Base-by-base conservation (phyloP, 305 asterid species). In the Fraxinus nigra region DNA sequence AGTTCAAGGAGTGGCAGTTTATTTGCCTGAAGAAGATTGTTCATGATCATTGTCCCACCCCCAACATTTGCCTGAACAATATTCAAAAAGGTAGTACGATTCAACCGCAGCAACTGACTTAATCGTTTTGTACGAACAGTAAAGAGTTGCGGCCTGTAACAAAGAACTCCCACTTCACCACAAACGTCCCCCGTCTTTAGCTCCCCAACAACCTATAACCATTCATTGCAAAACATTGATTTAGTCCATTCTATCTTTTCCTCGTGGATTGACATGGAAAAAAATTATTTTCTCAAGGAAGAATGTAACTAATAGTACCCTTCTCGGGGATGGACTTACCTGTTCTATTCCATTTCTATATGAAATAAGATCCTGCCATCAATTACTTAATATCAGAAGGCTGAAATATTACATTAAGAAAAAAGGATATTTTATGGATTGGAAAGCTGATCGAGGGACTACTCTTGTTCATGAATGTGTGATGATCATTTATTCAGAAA, bases 151-250 rank as follows among this genome's bases (percentile, higher is more conserved):
- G 98, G 97, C 86, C 93, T 84, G 72, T 90, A 94, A 91, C 98
- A 92, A 69, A 94, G 95, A 70, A 91, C 95, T 14, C 95, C 97
- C 51, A 93, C 78, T 83, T 92, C 98, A 7, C 97, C 98, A 82
- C 92, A 92, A 78, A 91, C 88, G 13, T 84, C 94, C 11, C 95
- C 97, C 0, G 89, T 80, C 85, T 86, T 92, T 84, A 88, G 78
- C 78, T 91, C 93, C 43, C 92, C 89, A 76, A 92, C 86, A 18
- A 83, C 80, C 95, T 90, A 82, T 70, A 81, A 67, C 78, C 78
- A 33, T 48, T 56, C 78, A 28, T 56, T n/a, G 51, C 78, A 37
- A 48, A 48, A 40, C 76, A 46, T 82, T 3, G 67, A 30, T 26
- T 78, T 79, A 75, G 77, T 80, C 56, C 72, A 32, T 78, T 54